Conservation (phyloP, 169 alveolate genomes). For the Eimeria falciformis region DNA sequence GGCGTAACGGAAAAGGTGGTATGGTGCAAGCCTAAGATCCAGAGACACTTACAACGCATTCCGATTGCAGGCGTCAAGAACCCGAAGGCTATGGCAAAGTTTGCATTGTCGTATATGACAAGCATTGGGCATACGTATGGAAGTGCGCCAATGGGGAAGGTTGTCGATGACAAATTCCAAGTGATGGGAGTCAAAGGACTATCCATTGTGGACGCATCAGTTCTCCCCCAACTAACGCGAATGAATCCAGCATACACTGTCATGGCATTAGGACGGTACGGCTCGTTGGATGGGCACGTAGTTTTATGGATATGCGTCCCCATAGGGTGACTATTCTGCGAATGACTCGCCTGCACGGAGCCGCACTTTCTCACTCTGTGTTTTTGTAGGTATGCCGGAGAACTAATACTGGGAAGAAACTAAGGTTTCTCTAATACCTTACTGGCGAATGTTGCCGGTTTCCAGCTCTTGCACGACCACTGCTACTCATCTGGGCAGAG, state of each 20-base stretch:
- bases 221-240: constrained; percentile 73
- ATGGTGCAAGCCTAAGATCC: too few species aligned
- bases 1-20: too few species aligned
- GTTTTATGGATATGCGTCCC: neutral
- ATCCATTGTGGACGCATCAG: constrained; percentile 78
- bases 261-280: constrained; percentile 78
- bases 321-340: neutral
- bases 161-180: constrained; percentile 77
- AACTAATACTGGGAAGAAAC: constrained; percentile 8
- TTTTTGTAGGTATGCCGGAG: constrained; percentile 36
- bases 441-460: neutral
- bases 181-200: constrained; percentile 73
- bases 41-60: too few species aligned
- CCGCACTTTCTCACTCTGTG: neutral
- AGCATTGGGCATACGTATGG: constrained; percentile 80
- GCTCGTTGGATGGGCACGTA: neutral
- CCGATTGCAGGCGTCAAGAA: constrained; percentile 58
- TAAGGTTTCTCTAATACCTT: neutral
- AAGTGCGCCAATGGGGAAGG: constrained; percentile 79
- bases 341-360: too few species aligned
- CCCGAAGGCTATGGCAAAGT: constrained; percentile 77
- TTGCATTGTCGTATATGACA: constrained; percentile 77
- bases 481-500: neutral
- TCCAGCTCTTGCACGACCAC: too few species aligned
- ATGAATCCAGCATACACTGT: constrained; percentile 79